Evolutionary conservation across 2,329 filamentous ascomycete genomes (phyloP).

Genomic region (Orbilia ellipsospora): DNA sequence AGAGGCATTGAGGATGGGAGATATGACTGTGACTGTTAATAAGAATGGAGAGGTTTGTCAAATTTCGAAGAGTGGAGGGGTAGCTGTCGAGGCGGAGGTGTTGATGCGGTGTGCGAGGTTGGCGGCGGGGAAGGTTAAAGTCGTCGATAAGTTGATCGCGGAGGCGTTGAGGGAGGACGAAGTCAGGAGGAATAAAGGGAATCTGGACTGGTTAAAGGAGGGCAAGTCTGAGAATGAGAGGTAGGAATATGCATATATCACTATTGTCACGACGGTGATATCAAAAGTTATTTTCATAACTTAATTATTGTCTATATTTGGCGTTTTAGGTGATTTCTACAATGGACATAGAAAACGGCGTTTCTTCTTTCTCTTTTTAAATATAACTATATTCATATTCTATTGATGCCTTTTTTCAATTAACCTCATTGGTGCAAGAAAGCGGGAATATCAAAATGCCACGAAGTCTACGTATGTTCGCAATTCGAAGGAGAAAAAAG

Average conservation of each 20-base stretch:
- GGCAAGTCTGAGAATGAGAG: conserved; percentile 86
- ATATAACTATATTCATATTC: background rate
- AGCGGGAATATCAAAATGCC: too few species aligned
- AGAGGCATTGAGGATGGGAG: conserved; percentile 78
- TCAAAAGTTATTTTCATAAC: background rate
- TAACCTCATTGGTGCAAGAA: too few species aligned
- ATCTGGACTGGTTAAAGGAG: conserved; percentile 76
- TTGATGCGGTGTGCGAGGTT: conserved; percentile 80
- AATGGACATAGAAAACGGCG: conserved; percentile 25
- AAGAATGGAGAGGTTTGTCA: conserved; percentile 90
- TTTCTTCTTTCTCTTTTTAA: conserved; percentile 2
- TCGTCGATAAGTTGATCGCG: conserved; percentile 79
- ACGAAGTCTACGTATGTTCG: background rate
- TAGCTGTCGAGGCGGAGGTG: conserved; percentile 80
- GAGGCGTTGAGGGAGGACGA: conserved; percentile 79
- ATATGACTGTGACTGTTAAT: conserved; percentile 86
- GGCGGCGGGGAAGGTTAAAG: conserved; percentile 82
- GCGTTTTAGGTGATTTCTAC: conserved; percentile 28
- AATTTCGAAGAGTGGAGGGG: conserved; percentile 88
- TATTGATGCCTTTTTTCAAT: too few species aligned
- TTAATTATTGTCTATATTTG: conserved; percentile 6
- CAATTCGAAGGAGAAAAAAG: background rate
- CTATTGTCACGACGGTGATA: too few species aligned
- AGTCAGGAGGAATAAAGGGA: conserved; percentile 80
- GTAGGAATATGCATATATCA: conserved; percentile 61